phyloP scores from a whole-genome alignment of 768 basidiomycete genomes.

The Leccinellum luteum region DNA sequence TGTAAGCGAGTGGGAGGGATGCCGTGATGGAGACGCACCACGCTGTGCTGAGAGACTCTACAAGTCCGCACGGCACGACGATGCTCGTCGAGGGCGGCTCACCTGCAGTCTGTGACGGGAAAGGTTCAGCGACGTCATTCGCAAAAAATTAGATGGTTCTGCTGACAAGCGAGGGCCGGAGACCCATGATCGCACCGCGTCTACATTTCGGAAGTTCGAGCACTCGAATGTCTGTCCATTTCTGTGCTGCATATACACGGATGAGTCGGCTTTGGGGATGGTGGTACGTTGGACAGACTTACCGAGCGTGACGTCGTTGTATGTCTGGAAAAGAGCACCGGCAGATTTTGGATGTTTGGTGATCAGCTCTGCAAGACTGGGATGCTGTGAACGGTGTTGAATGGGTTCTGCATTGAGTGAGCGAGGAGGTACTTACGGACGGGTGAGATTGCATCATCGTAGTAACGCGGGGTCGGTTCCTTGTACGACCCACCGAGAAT shows the following conservation, averaged over 20 bases:
- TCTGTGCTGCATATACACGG: constrained; percentile 50
- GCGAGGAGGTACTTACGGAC: constrained; percentile 16
- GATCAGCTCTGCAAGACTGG: constrained; percentile 45
- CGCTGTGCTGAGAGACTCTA: constrained; percentile 61
- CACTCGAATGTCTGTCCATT: constrained; percentile 65
- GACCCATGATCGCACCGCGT: constrained; percentile 59
- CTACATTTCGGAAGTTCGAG: constrained; percentile 55
- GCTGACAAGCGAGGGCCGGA: constrained; percentile 50
- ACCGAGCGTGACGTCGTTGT: constrained; percentile 72
- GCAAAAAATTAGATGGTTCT: neutral
- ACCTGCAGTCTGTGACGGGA: constrained; percentile 36
- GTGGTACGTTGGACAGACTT: constrained; percentile 1
- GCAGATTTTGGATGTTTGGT: constrained; percentile 61
- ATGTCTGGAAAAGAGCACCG: constrained; percentile 66
- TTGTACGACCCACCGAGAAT: too few relatives aligned
- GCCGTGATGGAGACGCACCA: constrained; percentile 42
- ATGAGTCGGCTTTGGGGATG: neutral
- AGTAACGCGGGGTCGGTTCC: too few relatives aligned
- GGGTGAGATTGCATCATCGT: constrained; percentile 24
- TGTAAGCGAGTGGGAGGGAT: neutral
- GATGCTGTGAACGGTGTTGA: constrained; percentile 36
- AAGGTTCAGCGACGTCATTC: neutral
- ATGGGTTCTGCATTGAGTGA: neutral
- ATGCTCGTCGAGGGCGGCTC: constrained; percentile 30
- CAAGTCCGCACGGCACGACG: constrained; percentile 66